Base-by-base conservation (phyloP, 768 basidiomycete species). In the Lenzites betulinus region DNA sequence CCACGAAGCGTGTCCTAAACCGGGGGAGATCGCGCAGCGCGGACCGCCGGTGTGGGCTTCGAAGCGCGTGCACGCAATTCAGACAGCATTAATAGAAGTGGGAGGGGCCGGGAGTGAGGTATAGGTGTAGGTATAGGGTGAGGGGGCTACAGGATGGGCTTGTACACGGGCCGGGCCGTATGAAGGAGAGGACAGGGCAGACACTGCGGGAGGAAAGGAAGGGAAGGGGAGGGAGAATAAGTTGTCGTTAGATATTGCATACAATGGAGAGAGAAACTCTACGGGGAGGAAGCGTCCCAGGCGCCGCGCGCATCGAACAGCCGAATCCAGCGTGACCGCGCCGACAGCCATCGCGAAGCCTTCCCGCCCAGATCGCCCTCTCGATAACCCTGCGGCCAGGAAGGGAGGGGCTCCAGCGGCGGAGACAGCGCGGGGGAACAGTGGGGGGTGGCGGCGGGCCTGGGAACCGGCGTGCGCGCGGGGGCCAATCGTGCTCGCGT, bases 371-470 rank as follows among this genome's bases (percentile, higher is more conserved):
- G 38, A 18, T 39, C 4, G n/a, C n/a, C n/a, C n/a, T n/a, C n/a
- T n/a, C n/a, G n/a, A n/a, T n/a, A 13, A 36, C 7, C 13, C 7
- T 13, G 35, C 35, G 7, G 35, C 13, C 35, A 7, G 35, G 35
- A 13, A 36, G 35, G 35, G 13, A 13, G 13, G 7, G 13, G 35
- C 38, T 18, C 38, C 18, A 23, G 35, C 35, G 12, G 35, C 38
- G 51, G 51, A 35, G 39, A 43, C 35, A 25, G 56, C n/a, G 56
- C 56, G 56, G 56, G 46, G 48, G 28, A 39, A 58, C 43, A 43
- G 56, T 41, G 56, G 56, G 38, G 5, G 38, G 56, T 58, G 56
- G 56, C 39, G 56, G 56, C 56, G 41, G 48, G 48, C 56, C 25
- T 58, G 56, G 50, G 56, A 58, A 35, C 41, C 38, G 15, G 48